Conservation (phyloP, 2,329 filamentous ascomycete genomes). For the Fusarium oligoseptatum region DNA sequence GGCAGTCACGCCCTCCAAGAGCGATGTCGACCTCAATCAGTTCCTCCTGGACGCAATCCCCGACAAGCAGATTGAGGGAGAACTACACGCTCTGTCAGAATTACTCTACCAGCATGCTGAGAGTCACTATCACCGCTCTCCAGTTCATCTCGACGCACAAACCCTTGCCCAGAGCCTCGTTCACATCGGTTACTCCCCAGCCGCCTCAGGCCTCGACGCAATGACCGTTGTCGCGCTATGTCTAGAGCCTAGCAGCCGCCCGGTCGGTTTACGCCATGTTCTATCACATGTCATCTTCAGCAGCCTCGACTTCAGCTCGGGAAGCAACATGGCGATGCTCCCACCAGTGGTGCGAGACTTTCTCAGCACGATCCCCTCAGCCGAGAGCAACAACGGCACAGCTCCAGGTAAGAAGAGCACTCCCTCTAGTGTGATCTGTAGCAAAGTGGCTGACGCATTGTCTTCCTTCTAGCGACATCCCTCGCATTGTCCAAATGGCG, state of each 20-base stretch:
- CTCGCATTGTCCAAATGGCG: slow-evolving; percentile 58
- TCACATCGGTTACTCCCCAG: slow-evolving; percentile 45
- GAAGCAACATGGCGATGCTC: slow-evolving; percentile 52
- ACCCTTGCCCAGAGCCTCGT: slow-evolving; percentile 43
- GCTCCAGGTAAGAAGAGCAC: slow-evolving; percentile 48
- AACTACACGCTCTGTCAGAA: slow-evolving; percentile 51
- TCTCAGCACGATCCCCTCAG: slow-evolving; percentile 46
- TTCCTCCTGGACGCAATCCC: slow-evolving; percentile 54
- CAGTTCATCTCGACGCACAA: slow-evolving; percentile 32
- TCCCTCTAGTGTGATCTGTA: background rate
- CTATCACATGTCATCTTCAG: slow-evolving; percentile 53
- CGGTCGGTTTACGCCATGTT: slow-evolving; percentile 54
- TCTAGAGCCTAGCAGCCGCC: slow-evolving; percentile 50
- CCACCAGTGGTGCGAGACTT: slow-evolving; percentile 51
- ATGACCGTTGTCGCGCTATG: slow-evolving; percentile 47
- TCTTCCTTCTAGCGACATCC: slow-evolving; percentile 23
- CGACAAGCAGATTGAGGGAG: slow-evolving; percentile 52
- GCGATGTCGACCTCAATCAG: slow-evolving; percentile 48
- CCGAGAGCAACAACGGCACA: slow-evolving; percentile 42
- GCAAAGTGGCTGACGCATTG: background rate
- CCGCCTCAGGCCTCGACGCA: slow-evolving; percentile 16
- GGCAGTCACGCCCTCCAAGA: slow-evolving; percentile 18
- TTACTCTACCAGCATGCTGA: slow-evolving; percentile 58
- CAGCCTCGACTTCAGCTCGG: slow-evolving; percentile 50
- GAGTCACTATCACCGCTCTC: slow-evolving; percentile 53